Percentiles rank a stretch among this genome's conserved stretches.
Conservation (phyloP, 2,329 filamentous ascomycete species). For the Pseudogymnoascus sp. region DNA sequence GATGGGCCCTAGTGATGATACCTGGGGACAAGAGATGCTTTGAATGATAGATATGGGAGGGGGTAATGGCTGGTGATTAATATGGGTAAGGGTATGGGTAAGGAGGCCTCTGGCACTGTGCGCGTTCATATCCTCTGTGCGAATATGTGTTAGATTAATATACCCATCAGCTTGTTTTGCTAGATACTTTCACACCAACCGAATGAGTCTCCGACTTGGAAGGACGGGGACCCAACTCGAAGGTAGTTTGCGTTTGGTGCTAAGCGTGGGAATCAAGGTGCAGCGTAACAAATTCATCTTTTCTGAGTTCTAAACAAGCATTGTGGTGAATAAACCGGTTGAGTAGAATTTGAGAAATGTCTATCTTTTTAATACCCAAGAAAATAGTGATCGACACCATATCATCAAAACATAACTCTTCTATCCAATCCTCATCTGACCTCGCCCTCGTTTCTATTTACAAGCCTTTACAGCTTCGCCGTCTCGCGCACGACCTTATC, state of each 20-base stretch:
- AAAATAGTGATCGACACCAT: background rate
- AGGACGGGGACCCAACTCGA: background rate
- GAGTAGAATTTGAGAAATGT: slow-evolving; percentile 5
- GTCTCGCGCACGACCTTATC: slow-evolving; percentile 63
- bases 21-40: background rate
- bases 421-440: background rate
- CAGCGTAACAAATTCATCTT: background rate
- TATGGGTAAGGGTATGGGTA: background rate
- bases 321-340: background rate
- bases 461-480: slow-evolving; percentile 5
- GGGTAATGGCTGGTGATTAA: background rate
- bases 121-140: slow-evolving; percentile 5
- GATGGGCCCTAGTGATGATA: background rate
- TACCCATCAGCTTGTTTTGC: slow-evolving; percentile 8
- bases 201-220: background rate
- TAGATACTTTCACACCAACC: slow-evolving; percentile 2
- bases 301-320: background rate
- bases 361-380: background rate
- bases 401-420: background rate
- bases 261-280: slow-evolving; percentile 4
- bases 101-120: slow-evolving; percentile 2
- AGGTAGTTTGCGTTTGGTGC: slow-evolving; percentile 4
- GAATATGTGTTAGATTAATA: slow-evolving; percentile 2
- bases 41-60: background rate
- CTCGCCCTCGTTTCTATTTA: background rate